Conservation (phyloP, 495 filamentous ascomycete genomes). For the Penicillium herquei region DNA sequence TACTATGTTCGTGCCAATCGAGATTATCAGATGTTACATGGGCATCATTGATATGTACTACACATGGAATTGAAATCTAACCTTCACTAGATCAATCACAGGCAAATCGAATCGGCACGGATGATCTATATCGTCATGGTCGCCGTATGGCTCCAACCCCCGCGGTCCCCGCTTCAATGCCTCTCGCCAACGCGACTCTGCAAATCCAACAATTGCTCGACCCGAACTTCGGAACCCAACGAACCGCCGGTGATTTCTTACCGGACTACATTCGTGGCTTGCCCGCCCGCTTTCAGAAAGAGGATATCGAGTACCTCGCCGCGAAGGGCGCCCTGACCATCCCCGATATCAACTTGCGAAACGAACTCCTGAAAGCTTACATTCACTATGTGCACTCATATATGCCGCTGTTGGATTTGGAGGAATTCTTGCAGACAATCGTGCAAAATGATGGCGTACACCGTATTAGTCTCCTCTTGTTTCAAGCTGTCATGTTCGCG, state of each 20-base stretch:
- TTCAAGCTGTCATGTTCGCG: constrained; percentile 81
- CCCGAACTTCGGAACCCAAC: constrained; percentile 32
- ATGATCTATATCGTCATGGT: constrained; percentile 31
- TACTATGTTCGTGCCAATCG: constrained; percentile 33
- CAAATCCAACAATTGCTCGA: constrained; percentile 44
- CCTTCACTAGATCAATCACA: constrained; percentile 38
- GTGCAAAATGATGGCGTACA: constrained; percentile 61
- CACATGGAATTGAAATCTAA: neutral
- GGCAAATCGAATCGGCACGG: constrained; percentile 31
- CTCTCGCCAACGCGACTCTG: constrained; percentile 35
- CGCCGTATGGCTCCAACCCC: constrained; percentile 39
- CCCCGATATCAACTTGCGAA: constrained; percentile 64
- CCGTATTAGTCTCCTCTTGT: constrained; percentile 74
- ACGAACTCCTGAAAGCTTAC: constrained; percentile 71
- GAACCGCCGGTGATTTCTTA: constrained; percentile 37
- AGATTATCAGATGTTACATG: too few species aligned
- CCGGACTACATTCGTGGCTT: constrained; percentile 74
- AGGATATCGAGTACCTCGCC: constrained; percentile 72
- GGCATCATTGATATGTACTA: too few species aligned
- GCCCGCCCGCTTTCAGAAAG: constrained; percentile 62
- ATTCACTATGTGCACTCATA: constrained; percentile 84
- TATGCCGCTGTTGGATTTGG: constrained; percentile 81
- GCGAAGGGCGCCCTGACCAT: constrained; percentile 74
- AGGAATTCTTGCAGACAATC: constrained; percentile 67
- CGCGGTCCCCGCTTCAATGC: constrained; percentile 37